Conservation (phyloP, 805 yeast genomes). For the Cyberlindnera meyerae region DNA sequence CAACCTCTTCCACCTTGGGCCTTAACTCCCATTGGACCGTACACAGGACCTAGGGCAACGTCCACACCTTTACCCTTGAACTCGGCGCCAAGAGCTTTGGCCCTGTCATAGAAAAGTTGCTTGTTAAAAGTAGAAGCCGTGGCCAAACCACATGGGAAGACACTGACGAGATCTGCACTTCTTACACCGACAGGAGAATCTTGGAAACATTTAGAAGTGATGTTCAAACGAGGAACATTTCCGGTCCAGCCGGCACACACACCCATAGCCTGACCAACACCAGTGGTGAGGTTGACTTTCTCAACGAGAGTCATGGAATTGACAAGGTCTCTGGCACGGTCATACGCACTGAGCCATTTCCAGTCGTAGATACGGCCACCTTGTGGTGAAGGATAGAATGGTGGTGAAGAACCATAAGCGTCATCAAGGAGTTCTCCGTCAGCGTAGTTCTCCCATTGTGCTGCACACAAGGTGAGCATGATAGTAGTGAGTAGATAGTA, state of each 20-base stretch:
- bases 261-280: conserved; percentile 54
- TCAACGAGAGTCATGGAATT: conserved; percentile 48
- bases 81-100: conserved; percentile 50
- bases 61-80: conserved; percentile 48
- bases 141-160: conserved; percentile 46
- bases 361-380: conserved; percentile 40
- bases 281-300: conserved; percentile 55
- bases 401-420: conserved; percentile 2
- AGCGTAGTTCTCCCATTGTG: conserved; percentile 4
- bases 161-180: conserved; percentile 34
- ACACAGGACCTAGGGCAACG: conserved; percentile 47
- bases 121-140: conserved; percentile 51
- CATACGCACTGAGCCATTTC: conserved; percentile 50
- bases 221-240: conserved; percentile 45
- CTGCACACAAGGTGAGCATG: not conserved
- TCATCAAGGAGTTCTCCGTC: conserved; percentile 5
- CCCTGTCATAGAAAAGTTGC: conserved; percentile 44
- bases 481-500: not conserved
- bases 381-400: conserved; percentile 18
- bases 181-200: conserved; percentile 46
- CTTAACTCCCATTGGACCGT: conserved; percentile 27
- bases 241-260: conserved; percentile 58
- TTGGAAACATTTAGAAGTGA: conserved; percentile 48
- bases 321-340: conserved; percentile 45
- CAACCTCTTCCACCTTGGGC: conserved; percentile 59